Base-by-base conservation (phyloP, 768 basidiomycete genomes). In the Tricholomella constricta region DNA sequence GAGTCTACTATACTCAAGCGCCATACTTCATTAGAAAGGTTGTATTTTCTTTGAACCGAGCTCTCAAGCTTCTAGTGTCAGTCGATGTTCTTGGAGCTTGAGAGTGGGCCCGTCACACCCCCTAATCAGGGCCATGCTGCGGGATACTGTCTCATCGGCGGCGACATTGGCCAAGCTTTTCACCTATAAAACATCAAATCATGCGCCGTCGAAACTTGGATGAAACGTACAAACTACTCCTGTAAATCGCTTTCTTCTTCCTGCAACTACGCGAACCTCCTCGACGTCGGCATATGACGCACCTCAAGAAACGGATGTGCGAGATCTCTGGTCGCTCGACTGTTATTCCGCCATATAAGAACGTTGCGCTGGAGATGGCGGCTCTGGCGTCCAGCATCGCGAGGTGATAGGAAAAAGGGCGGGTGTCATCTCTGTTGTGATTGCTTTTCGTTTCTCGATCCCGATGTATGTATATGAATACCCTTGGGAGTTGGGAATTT, bases 141-240 rank as follows among this genome's bases (percentile, higher is more conserved):
- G 0, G 76, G 72, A 2, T 74, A 76, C 59, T 49, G 65, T n/a
- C 49, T 56, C 1, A 59, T 75, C 15, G 72, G 71, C 2, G 76
- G 69, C 6, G 69, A 69, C 11, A 67, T 69, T 64, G 57, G 34
- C 0, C 70, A 75, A n/a, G n/a, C n/a, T n/a, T n/a, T n/a, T n/a
- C n/a, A n/a, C n/a, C n/a, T n/a, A n/a, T n/a, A n/a, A n/a, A n/a
- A n/a, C n/a, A n/a, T n/a, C n/a, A n/a, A n/a, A n/a, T n/a, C n/a
- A n/a, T n/a, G n/a, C n/a, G n/a, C n/a, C n/a, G n/a, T 73, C 73
- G 2, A 75, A 73, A 45, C 72, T 71, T 10, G 72, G 68, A 65
- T 74, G 74, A n/a, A 69, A 12, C 55, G 70, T 58, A 32, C 12
- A 1, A 17, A 41, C 26, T 41, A 5, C 9, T 36, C 9, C 11